Percentiles rank a stretch among this genome's conserved stretches.
phyloP scores from a whole-genome alignment of 2,329 filamentous ascomycete species.

The Incumbomyces lentus region DNA sequence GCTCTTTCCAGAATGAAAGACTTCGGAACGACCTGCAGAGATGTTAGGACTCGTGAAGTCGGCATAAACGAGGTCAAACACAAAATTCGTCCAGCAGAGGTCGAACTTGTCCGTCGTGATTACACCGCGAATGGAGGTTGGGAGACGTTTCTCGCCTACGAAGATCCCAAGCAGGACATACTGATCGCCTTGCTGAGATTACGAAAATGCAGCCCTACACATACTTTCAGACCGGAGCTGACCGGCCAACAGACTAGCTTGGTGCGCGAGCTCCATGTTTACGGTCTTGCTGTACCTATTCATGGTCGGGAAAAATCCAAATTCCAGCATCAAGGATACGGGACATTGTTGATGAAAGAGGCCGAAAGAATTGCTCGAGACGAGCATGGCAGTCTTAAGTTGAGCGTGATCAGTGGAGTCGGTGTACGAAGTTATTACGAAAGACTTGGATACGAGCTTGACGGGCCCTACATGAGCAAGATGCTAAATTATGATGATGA shows the following conservation, averaged over 20 bases:
- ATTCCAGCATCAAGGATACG: conserved; percentile 97
- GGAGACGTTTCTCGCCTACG: conserved; percentile 97
- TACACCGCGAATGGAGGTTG: conserved; percentile 93
- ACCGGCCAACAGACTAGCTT: conserved; percentile 78
- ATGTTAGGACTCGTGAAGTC: conserved; percentile 91
- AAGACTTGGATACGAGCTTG: conserved; percentile 84
- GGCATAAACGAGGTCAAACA: conserved; percentile 99
- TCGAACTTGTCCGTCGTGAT: conserved; percentile 87
- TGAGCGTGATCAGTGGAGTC: conserved; percentile 95
- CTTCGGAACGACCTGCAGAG: conserved; percentile 91
- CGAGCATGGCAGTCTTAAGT: conserved; percentile 87
- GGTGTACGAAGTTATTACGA: conserved; percentile 92
- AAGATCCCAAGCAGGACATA: conserved; percentile 97
- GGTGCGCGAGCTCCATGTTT: conserved; percentile 90
- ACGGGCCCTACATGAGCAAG: conserved; percentile 69
- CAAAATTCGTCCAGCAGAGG: conserved; percentile 92
- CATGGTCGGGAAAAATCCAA: conserved; percentile 91
- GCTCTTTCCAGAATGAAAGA: conserved; percentile 98
- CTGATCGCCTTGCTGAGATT: conserved; percentile 81
- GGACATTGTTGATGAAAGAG: conserved; percentile 93
- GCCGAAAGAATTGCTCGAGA: conserved; percentile 89
- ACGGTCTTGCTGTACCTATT: conserved; percentile 92
- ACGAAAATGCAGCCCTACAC: conserved; percentile 79
- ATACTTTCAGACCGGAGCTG: conserved; percentile 86
- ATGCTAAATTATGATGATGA: conserved; percentile 35